Evolutionary conservation across 192 early-diverging fungal species (phyloP), one percentile per base, ranked within the genome.

Genomic region (Linnemannia hyalina): DNA sequence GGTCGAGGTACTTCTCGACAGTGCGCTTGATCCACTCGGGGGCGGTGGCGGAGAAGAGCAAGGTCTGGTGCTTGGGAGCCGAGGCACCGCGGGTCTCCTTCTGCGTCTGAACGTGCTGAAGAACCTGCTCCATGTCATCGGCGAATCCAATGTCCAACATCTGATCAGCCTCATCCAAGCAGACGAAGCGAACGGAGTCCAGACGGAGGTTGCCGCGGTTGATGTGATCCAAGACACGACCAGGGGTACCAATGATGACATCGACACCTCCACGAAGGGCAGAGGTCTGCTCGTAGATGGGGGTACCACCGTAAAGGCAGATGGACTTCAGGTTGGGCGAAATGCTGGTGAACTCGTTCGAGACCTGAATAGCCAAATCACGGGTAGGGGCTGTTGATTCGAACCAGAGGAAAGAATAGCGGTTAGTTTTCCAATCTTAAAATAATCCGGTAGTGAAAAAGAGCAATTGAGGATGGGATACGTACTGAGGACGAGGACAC

Each of bases 341-440:
- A 32, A 97, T 93, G 60, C 82, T 79, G 78, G 89, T 91, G 69
- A 92, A 96, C 70, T 97, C 97, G 46, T 96, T 94, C 76, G 93
- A 95, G 69, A 97, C 95, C 89, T 97, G 97, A 49, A 97, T 94
- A 18, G 97, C 97, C 69, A 97, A 92, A 90, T 97, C 97, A 78
- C 97, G 93, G 22, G 97, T 97, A 65, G 97, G 97, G 11, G 94
- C 94, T 81, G 93, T 92, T 75, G 92, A 78, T 68, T 94, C 18
- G n/a, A 52, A 32, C 10, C 10, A 36, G 13, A 20, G 52, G 5
- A 87, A 46, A 89, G 75, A 70, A 88, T 32, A 1, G 52, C 18
- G 13, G 36, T 77, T 74, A 65, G 40, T 36, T 54, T 55, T 6
- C 11, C n/a, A 36, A 15, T 60, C 41, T 23, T 38, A 18, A 44